Base-by-base conservation (phyloP, 768 basidiomycete genomes). In the Hygrophorus russula region DNA sequence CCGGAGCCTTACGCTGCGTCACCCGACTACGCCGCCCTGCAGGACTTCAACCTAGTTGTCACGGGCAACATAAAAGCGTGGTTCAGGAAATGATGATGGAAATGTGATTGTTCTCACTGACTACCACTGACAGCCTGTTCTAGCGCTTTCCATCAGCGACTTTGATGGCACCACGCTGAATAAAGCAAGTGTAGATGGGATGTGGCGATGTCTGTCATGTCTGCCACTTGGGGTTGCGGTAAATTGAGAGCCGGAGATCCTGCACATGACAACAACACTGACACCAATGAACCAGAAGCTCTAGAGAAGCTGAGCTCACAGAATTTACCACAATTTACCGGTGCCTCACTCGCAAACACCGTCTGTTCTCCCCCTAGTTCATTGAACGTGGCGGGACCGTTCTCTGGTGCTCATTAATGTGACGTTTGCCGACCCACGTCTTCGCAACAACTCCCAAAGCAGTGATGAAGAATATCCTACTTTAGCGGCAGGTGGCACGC, bases 341-440 rank as follows among this genome's bases (percentile, higher is more conserved):
- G 61, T 54, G 19, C 42, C 34, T 41, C 31, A 27, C 24, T 47
- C 27, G 24, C 40, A 42, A 45, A 42, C 10, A 24, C 24, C 4
- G 24, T 41, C 19, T 42, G 46, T 44, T 2, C 24, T 47, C 24
- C 13, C 34, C 36, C 31, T 45, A 80, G 79, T 51, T 78, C 36
- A 64, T 74, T 41, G 72, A 78, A 50, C 51, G 78, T 18, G 72
- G 71, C 15, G 52, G 38, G 67, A 71, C 45, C 58, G 64, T n/a
- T 63, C 35, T 51, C 60, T 3, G 77, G 74, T 0, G 68, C 69
- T 1, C 70, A 78, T 41, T 55, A n/a, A n/a, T n/a, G n/a, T 73
- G 31, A 64, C 70, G 13, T 71, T 71, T 40, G 55, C 81, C 37
- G 74, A 78, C 54, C 68, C 75, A 5, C 62, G 71, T 31, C 51